Evolutionary conservation across 306 rosid species (phyloP).

Genomic region (Fragaria ananassa): DNA sequence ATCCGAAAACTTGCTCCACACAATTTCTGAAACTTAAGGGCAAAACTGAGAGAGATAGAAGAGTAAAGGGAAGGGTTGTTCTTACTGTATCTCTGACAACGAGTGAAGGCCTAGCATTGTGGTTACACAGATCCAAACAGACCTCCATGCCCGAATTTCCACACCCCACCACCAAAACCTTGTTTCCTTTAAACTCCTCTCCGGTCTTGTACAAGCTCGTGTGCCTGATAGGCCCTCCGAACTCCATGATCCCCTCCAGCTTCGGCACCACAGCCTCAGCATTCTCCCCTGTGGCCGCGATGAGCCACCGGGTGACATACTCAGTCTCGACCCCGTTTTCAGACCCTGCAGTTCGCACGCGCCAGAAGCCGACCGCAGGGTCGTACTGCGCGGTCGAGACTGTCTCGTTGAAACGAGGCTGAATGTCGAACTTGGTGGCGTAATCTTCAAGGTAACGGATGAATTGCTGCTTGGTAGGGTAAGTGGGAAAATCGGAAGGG

Average conservation of each 20-base stretch:
- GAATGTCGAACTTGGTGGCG: conserved; percentile 40
- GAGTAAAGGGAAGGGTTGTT: not conserved
- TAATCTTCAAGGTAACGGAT: conserved; percentile 51
- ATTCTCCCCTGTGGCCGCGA: conserved; percentile 88
- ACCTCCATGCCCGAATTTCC: conserved; percentile 98
- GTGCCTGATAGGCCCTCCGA: conserved; percentile 50
- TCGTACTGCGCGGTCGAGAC: conserved; percentile 54
- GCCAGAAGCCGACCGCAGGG: conserved; percentile 47
- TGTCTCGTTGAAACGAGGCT: conserved; percentile 52
- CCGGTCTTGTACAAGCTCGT: conserved; percentile 76
- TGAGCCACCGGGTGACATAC: conserved; percentile 60
- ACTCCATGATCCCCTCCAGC: conserved; percentile 49
- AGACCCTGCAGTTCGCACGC: conserved; percentile 20
- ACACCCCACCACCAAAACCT: conserved; percentile 83
- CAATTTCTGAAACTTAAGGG: not conserved
- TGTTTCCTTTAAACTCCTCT: conserved; percentile 50
- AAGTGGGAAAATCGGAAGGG: conserved; percentile 59
- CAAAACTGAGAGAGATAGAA: not conserved
- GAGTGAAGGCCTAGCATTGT: conserved; percentile 68
- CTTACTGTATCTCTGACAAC: conserved; percentile 78
- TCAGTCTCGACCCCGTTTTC: conserved; percentile 27
- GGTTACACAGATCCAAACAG: conserved; percentile 80
- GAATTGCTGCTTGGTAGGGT: conserved; percentile 76
- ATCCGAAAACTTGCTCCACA: not conserved
- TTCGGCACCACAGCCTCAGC: conserved; percentile 73